Evolutionary conservation across 2,329 filamentous ascomycete species (phyloP).

Genomic region (Calycina marina): DNA sequence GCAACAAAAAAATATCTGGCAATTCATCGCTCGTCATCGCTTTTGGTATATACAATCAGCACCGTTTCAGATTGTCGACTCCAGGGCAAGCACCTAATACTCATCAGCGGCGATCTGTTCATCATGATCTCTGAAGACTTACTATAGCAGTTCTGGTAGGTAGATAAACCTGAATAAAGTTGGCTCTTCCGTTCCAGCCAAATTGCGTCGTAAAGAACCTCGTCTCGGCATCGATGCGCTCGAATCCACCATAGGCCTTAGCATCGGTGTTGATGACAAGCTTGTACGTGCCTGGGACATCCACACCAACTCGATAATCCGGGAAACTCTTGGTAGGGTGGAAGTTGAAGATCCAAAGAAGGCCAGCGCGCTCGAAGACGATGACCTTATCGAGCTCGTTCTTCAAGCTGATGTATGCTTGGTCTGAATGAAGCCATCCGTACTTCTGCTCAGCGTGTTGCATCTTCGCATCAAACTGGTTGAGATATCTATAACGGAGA

Average conservation of each 20-base stretch:
- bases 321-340: constrained; percentile 71
- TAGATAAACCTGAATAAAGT: constrained; percentile 86
- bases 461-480: constrained; percentile 89
- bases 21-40: neutral
- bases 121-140: constrained; percentile 22
- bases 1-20: constrained; percentile 1
- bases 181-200: constrained; percentile 78
- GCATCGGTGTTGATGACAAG: constrained; percentile 75
- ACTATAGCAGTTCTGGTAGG: constrained; percentile 75
- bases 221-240: constrained; percentile 62
- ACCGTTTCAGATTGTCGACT: constrained; percentile 21
- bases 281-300: constrained; percentile 70
- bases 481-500: constrained; percentile 79
- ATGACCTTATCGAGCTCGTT: constrained; percentile 88
- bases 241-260: constrained; percentile 64
- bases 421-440: constrained; percentile 73
- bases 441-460: constrained; percentile 77
- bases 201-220: constrained; percentile 86
- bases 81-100: constrained; percentile 23
- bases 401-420: constrained; percentile 90
- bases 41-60: neutral
- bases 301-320: constrained; percentile 85
- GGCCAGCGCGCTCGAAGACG: constrained; percentile 81
- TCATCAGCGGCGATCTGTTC: constrained; percentile 4
- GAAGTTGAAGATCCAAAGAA: constrained; percentile 96